Conservation (phyloP, 2,329 filamentous ascomycete genomes). For the Cercospora sesami region DNA sequence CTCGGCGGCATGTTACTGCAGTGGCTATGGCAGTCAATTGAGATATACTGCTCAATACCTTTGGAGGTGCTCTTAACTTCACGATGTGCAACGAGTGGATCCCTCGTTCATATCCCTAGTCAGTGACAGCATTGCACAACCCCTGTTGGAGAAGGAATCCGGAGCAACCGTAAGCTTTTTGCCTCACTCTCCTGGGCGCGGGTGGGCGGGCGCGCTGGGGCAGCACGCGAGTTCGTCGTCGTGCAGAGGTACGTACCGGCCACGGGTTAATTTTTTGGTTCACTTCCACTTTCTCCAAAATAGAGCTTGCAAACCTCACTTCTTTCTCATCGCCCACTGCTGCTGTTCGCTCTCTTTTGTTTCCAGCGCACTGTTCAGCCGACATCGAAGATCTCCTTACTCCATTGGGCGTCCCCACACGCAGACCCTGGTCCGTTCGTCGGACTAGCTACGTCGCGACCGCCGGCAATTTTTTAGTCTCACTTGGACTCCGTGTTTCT, state of each 20-base stretch:
- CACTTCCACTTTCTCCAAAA: background rate
- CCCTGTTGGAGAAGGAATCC: background rate
- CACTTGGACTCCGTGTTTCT: background rate
- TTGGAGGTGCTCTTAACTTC: background rate
- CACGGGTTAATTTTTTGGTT: background rate
- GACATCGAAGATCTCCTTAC: constrained; percentile 1
- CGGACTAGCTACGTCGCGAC: constrained; percentile 3
- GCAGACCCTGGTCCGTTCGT: constrained; percentile 1
- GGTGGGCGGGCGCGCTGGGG: background rate
- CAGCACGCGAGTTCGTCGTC: background rate
- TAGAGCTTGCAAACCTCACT: constrained; percentile 1
- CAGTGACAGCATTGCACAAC: background rate
- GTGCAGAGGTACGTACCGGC: constrained; percentile 2
- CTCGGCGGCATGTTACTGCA: background rate
- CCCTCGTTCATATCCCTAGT: background rate
- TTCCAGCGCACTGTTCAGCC: background rate
- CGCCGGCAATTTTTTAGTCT: constrained; percentile 2
- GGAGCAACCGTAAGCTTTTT: background rate
- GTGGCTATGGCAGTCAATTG: background rate
- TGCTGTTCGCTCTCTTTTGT: background rate
- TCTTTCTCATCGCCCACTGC: background rate
- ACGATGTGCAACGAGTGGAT: background rate
- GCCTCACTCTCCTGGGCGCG: background rate
- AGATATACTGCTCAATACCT: background rate
- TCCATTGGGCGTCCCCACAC: background rate